phyloP scores from a whole-genome alignment of 352 stramenopile species.

The Pythium myriotylum region DNA sequence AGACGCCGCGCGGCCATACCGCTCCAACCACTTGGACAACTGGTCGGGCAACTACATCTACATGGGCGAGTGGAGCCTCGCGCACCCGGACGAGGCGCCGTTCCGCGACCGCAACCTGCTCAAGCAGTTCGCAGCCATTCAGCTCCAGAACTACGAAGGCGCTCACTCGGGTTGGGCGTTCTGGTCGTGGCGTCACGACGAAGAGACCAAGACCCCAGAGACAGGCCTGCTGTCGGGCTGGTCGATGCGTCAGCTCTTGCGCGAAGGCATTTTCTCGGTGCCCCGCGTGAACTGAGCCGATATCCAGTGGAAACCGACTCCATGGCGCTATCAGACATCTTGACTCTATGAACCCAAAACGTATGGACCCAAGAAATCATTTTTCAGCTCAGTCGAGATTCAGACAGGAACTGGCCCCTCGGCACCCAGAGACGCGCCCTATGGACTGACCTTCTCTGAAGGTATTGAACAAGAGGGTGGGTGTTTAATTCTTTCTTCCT shows the following conservation, averaged over 20 bases:
- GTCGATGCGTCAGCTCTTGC: constrained; percentile 23
- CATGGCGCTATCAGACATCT: too few species aligned
- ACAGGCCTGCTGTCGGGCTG: constrained; percentile 15
- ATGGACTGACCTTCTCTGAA: too few species aligned
- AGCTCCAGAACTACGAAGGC: constrained; percentile 31
- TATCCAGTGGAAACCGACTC: too few species aligned
- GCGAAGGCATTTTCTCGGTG: constrained; percentile 19
- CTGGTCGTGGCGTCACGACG: constrained; percentile 57
- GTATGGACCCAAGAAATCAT: too few species aligned
- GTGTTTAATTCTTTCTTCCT: too few species aligned
- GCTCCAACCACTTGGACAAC: constrained; percentile 10
- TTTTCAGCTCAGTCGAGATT: too few species aligned
- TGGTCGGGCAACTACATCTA: constrained; percentile 39
- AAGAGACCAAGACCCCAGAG: constrained; percentile 21
- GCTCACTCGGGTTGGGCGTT: constrained; percentile 42
- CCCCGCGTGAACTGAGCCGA: constrained; percentile 5
- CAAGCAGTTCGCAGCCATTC: constrained; percentile 31
- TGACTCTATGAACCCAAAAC: too few species aligned
- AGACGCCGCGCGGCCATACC: constrained; percentile 10
- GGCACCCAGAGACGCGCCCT: too few species aligned
- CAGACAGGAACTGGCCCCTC: too few species aligned
- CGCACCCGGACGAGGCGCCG: constrained; percentile 23
- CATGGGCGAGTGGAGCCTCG: constrained; percentile 61
- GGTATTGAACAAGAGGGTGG: too few species aligned
- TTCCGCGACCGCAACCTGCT: constrained; percentile 38